Evolutionary conservation across 257 asterid species (phyloP).

Genomic region (Capsicum pubescens): DNA sequence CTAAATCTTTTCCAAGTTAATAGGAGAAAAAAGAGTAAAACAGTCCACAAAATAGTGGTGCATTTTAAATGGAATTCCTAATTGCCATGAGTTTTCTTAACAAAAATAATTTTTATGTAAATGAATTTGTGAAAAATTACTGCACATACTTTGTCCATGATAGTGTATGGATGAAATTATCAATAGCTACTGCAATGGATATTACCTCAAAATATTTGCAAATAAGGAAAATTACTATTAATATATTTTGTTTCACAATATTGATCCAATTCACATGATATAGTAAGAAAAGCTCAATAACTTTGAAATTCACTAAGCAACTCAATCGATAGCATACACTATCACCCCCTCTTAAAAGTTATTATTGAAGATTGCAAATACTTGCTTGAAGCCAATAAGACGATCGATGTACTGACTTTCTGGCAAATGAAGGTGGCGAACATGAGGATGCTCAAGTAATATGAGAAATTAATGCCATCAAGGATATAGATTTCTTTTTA

Average conservation of each 20-base stretch:
- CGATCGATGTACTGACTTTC: not conserved
- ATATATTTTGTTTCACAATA: not conserved
- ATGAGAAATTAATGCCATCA: not conserved
- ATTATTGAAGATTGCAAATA: not conserved
- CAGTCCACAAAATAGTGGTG: not conserved
- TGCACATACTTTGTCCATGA: not conserved
- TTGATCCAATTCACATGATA: not conserved
- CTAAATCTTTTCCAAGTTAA: slow-evolving; percentile 6
- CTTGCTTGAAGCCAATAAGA: not conserved
- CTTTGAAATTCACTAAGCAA: no score
- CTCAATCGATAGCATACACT: not conserved
- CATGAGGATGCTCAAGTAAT: not conserved
- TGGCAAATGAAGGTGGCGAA: not conserved
- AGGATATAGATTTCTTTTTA: not conserved
- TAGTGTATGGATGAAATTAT: not conserved
- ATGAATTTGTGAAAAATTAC: not conserved
- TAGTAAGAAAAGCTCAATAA: not conserved
- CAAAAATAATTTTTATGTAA: not conserved
- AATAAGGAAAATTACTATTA: not conserved
- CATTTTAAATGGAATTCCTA: not conserved
- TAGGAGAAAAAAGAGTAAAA: not conserved
- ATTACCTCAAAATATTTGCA: not conserved
- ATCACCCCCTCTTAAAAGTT: not conserved
- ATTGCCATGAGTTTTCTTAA: not conserved
- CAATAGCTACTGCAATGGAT: no score